phyloP scores from a whole-genome alignment of 192 early-diverging fungal species.

The Entomortierella beljakovae region DNA sequence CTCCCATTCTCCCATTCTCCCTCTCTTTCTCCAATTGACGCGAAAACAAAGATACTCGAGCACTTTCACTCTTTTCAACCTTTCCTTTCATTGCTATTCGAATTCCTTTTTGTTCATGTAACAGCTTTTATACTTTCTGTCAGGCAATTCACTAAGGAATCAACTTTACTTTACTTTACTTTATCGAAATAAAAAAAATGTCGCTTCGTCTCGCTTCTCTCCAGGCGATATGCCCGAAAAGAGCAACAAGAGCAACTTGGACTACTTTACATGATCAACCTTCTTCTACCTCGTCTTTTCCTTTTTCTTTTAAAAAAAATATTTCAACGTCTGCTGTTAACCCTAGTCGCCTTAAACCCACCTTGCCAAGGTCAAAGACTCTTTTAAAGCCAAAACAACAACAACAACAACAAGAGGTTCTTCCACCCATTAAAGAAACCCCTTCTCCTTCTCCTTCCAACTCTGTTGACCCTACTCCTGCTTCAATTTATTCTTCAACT shows the following conservation, averaged over 20 bases:
- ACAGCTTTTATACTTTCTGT: no score
- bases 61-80: no score
- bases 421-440: slow-evolving; percentile 3
- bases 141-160: no score
- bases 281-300: background rate
- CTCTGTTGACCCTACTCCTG: no score
- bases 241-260: background rate
- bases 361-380: slow-evolving; percentile 15
- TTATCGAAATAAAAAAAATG: no score
- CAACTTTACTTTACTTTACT: no score
- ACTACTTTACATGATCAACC: background rate
- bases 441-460: background rate
- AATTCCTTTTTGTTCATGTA: no score
- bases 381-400: slow-evolving; percentile 15
- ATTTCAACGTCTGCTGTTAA: background rate
- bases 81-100: no score
- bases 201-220: slow-evolving; percentile 45
- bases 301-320: slow-evolving; percentile 27
- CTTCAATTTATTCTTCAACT: no score
- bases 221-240: background rate
- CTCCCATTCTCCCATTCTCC: no score
- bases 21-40: no score
- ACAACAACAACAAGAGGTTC: slow-evolving; percentile 3
- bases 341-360: slow-evolving; percentile 16
- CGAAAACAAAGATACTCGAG: no score